Conservation (phyloP, 257 asterid genomes). For the Ophiorrhiza pumila region DNA sequence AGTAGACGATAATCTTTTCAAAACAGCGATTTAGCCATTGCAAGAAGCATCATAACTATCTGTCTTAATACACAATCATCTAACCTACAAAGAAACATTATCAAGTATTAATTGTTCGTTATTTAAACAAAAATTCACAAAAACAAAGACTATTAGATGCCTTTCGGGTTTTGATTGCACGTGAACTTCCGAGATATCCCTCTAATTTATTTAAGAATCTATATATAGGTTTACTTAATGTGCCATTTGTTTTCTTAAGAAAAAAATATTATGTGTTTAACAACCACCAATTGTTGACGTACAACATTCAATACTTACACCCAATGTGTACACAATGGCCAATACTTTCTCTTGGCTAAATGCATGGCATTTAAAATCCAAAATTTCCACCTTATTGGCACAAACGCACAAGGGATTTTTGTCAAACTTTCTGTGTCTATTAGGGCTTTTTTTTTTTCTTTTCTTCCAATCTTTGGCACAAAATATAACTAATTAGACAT, state of each 20-base stretch:
- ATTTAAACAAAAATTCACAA: neutral
- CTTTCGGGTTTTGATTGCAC: constrained; percentile 2
- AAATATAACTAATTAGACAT: too few relatives aligned
- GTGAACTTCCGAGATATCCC: neutral
- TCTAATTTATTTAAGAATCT: too few relatives aligned
- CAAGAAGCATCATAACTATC: neutral
- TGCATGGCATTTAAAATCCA: too few relatives aligned
- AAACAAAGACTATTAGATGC: neutral
- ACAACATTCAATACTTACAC: too few relatives aligned
- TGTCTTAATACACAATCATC: neutral
- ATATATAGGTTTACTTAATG: too few relatives aligned
- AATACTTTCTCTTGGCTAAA: too few relatives aligned
- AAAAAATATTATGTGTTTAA: too few relatives aligned
- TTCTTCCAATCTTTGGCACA: neutral
- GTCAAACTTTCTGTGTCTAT: neutral
- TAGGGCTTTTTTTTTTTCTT: neutral
- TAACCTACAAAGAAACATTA: too few relatives aligned
- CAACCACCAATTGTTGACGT: too few relatives aligned
- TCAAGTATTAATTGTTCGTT: neutral
- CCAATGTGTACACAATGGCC: too few relatives aligned
- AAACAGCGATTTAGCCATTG: neutral
- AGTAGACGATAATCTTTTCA: neutral
- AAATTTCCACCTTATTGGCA: too few relatives aligned
- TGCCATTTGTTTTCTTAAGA: too few relatives aligned
- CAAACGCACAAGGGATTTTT: neutral